phyloP scores from a whole-genome alignment of 2,329 filamentous ascomycete genomes.

The Pyrenophora tritici-repentis region DNA sequence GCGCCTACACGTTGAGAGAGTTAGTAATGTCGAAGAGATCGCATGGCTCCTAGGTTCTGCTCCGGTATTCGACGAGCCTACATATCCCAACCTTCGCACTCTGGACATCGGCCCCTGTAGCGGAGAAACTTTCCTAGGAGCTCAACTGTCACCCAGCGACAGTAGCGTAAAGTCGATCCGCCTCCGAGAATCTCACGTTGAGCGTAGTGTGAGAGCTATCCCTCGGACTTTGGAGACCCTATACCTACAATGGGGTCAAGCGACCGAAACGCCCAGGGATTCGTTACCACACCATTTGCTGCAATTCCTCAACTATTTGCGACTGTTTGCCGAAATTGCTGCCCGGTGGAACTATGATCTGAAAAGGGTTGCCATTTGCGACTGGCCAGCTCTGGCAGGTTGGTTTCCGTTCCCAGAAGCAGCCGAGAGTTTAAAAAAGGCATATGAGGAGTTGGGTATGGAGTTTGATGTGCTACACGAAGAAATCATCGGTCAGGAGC shows the following conservation, averaged over 20 bases:
- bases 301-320: background rate
- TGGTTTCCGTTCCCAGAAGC: background rate
- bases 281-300: too few relatives aligned
- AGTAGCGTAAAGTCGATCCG: too few relatives aligned
- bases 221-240: constrained; percentile 3
- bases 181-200: too few relatives aligned
- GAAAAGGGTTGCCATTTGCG: constrained; percentile 5
- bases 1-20: background rate
- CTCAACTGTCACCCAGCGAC: background rate
- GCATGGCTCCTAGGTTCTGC: background rate
- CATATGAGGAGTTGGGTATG: background rate
- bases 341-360: background rate
- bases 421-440: background rate
- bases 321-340: background rate
- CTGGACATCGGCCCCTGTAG: constrained; percentile 10
- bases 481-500: background rate
- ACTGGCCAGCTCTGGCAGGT: constrained; percentile 5
- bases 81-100: background rate
- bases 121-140: background rate
- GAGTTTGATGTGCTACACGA: background rate
- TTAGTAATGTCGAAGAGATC: background rate
- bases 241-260: constrained; percentile 5
- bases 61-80: background rate
- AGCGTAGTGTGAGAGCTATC: background rate
- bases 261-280: background rate